Base-by-base conservation (phyloP, 768 basidiomycete species). In the Kwoniella bestiolae region DNA sequence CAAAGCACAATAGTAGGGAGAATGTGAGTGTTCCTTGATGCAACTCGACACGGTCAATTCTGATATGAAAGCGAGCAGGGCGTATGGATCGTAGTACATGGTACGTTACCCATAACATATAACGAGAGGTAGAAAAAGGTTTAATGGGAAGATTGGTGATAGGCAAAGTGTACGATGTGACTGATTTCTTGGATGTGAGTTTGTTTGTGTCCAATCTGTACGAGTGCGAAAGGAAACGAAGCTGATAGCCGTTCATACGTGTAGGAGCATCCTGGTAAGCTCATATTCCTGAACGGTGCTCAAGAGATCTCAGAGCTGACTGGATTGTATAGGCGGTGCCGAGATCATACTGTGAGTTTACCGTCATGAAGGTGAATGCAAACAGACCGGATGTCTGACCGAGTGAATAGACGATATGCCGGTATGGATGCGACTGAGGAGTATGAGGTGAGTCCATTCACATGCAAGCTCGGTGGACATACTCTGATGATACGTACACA, bases 381-480 rank as follows among this genome's bases (percentile, higher is more conserved):
- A 28, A 9, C 21, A 18, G 25, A 5, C 9, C 4, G 16, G 2
- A 4, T 35, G 16, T 50, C 31, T 61, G 31, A 23, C 23, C 25
- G 16, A 1, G 41, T 44, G 18, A 32, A 56, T 23, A 79, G 78
- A 21, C 88, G 87, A 74, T 91, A 92, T 72, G 93, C 87, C 8
- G 94, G 94, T 8, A 86, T 85, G 66, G 94, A 94, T 78, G 92
- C 91, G 32, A 95, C 90, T 88, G 65, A 83, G 72, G 72, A 79
- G 62, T 74, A 76, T 57, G 71, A 74, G 61, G 77, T 76, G 25
- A 45, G 68, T 60, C n/a, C n/a, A n/a, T n/a, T n/a, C n/a, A n/a
- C n/a, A n/a, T n/a, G n/a, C n/a, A n/a, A n/a, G n/a, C n/a, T n/a
- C n/a, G n/a, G n/a, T n/a, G 21, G 31, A 25, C 28, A 14, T 18